Evolutionary conservation across 495 filamentous ascomycete species (phyloP), one percentile per base, ranked within the genome.

Genomic region (Aspergillus nanangensis): DNA sequence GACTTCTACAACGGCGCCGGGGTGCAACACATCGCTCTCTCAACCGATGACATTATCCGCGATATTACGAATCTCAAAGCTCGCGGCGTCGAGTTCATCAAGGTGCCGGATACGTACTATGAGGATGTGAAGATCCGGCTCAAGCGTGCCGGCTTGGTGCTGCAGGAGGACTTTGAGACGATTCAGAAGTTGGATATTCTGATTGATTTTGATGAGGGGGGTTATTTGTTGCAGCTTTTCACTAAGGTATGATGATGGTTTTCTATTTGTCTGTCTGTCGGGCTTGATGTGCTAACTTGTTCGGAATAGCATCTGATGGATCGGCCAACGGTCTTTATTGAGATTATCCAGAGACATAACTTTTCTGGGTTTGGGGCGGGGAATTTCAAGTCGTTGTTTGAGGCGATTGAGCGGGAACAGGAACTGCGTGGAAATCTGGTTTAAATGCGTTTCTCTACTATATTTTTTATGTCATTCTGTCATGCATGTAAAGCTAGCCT

Each of bases 321-420:
- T 62, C 80, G 91, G 1, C 91, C 91, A 3, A 96, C 90, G 1
- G 89, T 95, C 0, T 95, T 96, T 61, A 78, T 96, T 44, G 91
- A 95, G 76, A 90, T 96, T 49, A 95, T 96, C 55, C 87, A 95
- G 65, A 70, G 89, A 27, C 79, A 89, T 50, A 82, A 89, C 49
- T 96, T 96, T 64, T 76, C 81, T 8, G 91, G 91, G 0, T 95
- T 96, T 53, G 89, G 90, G 3, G 91, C 89, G 2, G 90, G 90
- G n/a, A 95, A 95, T 58, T 95, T 95, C 70, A 95, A 88, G 77
- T 88, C 82, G 41, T 53, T 95, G 51, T 95, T 95, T 56, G 89
- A 95, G 69, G 90, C 91, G 3, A 88, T 96, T 64, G 90, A 95
- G 75, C 63, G 88, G 15, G 90, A 95, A 60, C 91, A 95, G 69